Evolutionary conservation across 495 filamentous ascomycete species (phyloP).

Genomic region (Xylaria venustula): DNA sequence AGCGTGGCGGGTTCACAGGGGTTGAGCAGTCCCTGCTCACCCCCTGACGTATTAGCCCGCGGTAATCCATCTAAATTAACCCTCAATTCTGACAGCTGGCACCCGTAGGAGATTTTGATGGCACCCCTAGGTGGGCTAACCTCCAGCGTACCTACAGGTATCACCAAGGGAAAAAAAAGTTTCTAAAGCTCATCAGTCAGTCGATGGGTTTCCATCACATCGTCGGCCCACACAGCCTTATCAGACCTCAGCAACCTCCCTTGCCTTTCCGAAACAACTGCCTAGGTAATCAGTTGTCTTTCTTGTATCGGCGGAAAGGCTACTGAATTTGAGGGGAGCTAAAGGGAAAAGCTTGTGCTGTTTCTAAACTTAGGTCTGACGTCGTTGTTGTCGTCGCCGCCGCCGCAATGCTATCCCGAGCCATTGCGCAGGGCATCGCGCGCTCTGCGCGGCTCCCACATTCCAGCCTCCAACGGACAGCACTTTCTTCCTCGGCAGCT

Average conservation of each 20-base stretch:
- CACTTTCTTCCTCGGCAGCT: constrained; percentile 18
- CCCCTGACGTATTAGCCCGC: too few species aligned
- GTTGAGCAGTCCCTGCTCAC: too few species aligned
- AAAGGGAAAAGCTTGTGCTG: neutral
- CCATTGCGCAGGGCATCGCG: constrained; percentile 39
- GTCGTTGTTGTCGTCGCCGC: neutral
- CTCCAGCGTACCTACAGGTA: too few species aligned
- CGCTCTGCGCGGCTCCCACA: constrained; percentile 34
- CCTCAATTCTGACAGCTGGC: too few species aligned
- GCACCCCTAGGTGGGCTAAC: too few species aligned
- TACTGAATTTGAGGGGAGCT: neutral
- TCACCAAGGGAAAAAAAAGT: constrained; percentile 7
- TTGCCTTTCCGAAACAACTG: neutral
- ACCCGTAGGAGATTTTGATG: too few species aligned
- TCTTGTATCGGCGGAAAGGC: neutral
- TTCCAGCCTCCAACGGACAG: constrained; percentile 26
- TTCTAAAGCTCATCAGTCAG: constrained; percentile 10
- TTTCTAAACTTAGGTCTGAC: constrained; percentile 6
- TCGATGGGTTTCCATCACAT: constrained; percentile 3
- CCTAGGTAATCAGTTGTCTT: neutral
- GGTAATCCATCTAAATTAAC: too few species aligned
- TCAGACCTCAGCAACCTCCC: neutral
- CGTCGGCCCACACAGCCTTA: constrained; percentile 6
- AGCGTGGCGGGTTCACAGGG: too few species aligned
- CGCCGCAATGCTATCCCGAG: constrained; percentile 42